A percentile compares a stretch with the other conserved stretches of the same genome.
Conservation (phyloP, 148 eudicot genomes). For the Heliamphora exappendiculata region DNA sequence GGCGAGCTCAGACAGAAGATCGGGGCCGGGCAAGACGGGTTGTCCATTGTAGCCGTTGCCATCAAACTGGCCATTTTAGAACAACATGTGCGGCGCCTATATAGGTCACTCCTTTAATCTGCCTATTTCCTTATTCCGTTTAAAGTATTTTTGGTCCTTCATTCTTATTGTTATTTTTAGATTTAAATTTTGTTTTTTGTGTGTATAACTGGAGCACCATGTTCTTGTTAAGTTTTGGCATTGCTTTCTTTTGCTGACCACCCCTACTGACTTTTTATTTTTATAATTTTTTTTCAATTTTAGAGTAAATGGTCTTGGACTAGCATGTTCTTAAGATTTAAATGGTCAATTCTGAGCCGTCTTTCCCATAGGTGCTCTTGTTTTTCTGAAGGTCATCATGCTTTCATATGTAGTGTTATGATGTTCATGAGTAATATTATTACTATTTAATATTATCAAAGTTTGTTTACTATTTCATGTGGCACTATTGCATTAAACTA, state of each 20-base stretch:
- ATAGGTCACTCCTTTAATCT: conserved; percentile 14
- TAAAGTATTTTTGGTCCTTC: not conserved
- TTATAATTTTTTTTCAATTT: not conserved
- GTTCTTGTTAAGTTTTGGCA: not conserved
- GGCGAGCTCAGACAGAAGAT: conserved; percentile 36
- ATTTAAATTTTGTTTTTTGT: not conserved
- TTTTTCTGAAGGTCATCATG: no score
- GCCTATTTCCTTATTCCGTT: not conserved
- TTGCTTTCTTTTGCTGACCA: not conserved
- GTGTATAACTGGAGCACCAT: not conserved
- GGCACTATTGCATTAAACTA: no score
- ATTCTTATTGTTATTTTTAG: not conserved
- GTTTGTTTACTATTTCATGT: no score
- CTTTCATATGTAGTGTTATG: not conserved
- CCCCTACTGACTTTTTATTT: not conserved
- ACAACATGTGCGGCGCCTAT: conserved; percentile 68
- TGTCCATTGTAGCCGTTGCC: conserved; percentile 76
- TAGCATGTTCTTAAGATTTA: not conserved
- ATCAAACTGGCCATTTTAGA: conserved; percentile 76
- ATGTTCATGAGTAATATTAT: no score
- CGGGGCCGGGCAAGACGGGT: conserved; percentile 42
- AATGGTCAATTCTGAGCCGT: not conserved
- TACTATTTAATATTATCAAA: no score
- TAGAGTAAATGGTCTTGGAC: not conserved
- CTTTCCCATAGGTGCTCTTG: no score